Evolutionary conservation across 345 rosid genomes (phyloP).

Genomic region (Rhodamnia argentea): DNA sequence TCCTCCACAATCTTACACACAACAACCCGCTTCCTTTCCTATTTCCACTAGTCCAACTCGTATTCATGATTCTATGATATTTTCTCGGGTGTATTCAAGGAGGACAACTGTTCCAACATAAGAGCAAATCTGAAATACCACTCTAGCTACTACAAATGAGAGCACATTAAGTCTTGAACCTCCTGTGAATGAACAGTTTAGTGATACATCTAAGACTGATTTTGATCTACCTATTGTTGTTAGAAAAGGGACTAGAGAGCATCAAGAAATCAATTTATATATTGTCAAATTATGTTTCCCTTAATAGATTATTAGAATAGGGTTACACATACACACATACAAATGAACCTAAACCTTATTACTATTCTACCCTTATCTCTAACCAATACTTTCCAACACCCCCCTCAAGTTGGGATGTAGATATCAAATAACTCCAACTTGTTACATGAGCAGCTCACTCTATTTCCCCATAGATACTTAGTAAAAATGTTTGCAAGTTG

Average conservation of each 20-base stretch:
- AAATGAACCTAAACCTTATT: too few species aligned
- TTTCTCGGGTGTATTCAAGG: neutral
- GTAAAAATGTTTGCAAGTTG: neutral
- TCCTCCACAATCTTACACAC: neutral
- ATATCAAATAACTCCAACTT: neutral
- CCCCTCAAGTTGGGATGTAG: neutral
- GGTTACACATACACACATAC: too few species aligned
- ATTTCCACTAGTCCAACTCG: neutral
- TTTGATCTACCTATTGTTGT: neutral
- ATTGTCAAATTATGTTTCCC: neutral
- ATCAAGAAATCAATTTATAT: neutral
- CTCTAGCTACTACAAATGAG: accelerated
- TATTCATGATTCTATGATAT: neutral
- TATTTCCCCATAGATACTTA: neutral
- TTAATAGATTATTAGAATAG: neutral
- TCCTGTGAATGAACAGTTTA: neutral
- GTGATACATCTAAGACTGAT: neutral
- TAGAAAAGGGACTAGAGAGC: neutral
- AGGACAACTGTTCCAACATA: neutral
- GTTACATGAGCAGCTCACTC: too few species aligned
- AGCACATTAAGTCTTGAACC: neutral
- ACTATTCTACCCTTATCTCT: too few species aligned
- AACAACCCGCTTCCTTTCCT: neutral
- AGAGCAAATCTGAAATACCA: neutral
- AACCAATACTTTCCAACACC: neutral